Conservation (phyloP, 2,329 filamentous ascomycete species). For the Penicillium hordei region DNA sequence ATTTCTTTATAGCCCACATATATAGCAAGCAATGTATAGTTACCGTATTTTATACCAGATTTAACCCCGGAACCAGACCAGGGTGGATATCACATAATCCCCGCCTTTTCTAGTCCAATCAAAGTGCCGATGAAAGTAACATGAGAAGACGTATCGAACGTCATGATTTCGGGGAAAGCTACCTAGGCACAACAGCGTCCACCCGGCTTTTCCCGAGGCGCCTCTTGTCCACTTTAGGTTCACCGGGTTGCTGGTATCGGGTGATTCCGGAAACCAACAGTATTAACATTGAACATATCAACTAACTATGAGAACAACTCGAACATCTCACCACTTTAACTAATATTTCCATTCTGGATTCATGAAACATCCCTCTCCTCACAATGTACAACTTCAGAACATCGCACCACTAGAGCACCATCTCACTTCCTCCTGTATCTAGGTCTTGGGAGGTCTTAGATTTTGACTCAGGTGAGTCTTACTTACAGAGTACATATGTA, state of each 20-base stretch:
- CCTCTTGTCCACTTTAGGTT: slow-evolving; percentile 34
- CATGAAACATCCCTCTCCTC: neutral
- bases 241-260: slow-evolving; percentile 31
- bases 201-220: slow-evolving; percentile 28
- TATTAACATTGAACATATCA: too few species aligned
- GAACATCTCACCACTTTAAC: too few species aligned
- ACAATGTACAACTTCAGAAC: neutral
- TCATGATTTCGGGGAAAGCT: neutral
- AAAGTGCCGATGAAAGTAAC: slow-evolving; percentile 9
- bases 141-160: neutral
- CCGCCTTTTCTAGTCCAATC: slow-evolving; percentile 16
- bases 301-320: too few species aligned
- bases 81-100: slow-evolving; percentile 28
- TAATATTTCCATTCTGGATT: neutral
- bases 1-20: too few species aligned
- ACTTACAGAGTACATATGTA: neutral
- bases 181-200: neutral
- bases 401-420: slow-evolving; percentile 7
- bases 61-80: neutral
- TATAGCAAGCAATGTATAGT: too few species aligned
- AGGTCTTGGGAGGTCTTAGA: neutral
- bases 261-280: slow-evolving; percentile 13
- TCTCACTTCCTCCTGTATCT: neutral
- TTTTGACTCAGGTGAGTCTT: neutral
- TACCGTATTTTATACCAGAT: neutral